These are phyloP conservation scores for Xylaria telfairii DNA, from an alignment of 495 filamentous ascomycete species.

Conservation along the genomic window DNA sequence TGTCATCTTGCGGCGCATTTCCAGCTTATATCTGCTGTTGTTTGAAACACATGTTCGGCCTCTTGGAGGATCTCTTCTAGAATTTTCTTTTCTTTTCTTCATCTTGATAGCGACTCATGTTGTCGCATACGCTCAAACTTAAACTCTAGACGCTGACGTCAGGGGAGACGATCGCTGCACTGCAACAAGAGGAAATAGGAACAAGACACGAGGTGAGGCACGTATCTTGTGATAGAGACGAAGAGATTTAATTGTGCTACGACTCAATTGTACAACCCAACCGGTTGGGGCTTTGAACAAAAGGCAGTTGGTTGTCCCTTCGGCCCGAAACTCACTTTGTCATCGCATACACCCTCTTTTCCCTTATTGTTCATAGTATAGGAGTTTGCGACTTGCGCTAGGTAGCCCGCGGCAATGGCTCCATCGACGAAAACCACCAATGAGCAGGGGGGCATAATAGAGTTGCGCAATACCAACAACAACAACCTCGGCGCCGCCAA, in stretches of 20 bases:
- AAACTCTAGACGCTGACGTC: neutral
- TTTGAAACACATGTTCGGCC: neutral
- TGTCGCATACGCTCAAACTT: no score
- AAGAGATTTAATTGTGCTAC: no score
- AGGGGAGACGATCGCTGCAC: neutral
- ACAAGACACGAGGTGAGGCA: neutral
- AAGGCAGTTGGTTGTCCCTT: no score
- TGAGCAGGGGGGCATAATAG: neutral
- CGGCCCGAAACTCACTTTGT: no score
- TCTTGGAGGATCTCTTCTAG: neutral
- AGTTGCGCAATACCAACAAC: neutral
- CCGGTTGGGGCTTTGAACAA: no score
- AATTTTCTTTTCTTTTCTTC: neutral
- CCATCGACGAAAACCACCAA: neutral
- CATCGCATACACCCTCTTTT: no score
- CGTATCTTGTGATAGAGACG: neutral
- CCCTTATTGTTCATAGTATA: no score
- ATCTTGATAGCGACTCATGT: slow-evolving; percentile 1
- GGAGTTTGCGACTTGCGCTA: neutral
- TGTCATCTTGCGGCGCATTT: neutral
- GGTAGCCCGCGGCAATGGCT: slow-evolving; percentile 1
- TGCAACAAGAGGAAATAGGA: neutral
- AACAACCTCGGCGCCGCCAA: neutral
- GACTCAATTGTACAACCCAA: no score
- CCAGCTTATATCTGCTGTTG: neutral